These are phyloP conservation scores for Beauveria pseudobassiana DNA, from an alignment of 2,329 filamentous ascomycete genomes.

Conservation along the genomic window DNA sequence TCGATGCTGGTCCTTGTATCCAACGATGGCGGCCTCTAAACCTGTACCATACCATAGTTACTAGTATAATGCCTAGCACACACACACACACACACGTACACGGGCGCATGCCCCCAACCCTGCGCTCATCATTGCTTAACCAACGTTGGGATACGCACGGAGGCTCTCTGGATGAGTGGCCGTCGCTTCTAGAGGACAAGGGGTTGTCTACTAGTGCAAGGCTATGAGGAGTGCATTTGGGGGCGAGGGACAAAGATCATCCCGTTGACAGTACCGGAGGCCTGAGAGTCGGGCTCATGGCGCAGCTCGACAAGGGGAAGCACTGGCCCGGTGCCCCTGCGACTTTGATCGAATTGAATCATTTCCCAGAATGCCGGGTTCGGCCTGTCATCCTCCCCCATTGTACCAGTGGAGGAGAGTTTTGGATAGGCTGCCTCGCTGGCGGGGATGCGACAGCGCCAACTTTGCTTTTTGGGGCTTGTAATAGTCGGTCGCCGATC, in stretches of 20 bases:
- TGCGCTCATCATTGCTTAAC: background rate
- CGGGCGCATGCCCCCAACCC: background rate
- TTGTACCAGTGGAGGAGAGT: background rate
- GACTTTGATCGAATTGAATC: constrained; percentile 3
- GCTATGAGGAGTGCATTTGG: constrained; percentile 1
- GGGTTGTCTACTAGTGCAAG: background rate
- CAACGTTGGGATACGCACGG: background rate
- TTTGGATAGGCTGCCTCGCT: background rate
- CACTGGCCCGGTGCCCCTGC: background rate
- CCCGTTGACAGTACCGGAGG: background rate
- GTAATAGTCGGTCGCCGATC: background rate
- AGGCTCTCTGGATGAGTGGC: background rate
- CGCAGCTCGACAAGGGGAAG: background rate
- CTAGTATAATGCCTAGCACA: background rate
- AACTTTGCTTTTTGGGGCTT: constrained; percentile 2
- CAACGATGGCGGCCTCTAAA: background rate
- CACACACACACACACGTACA: background rate
- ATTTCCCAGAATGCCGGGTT: constrained; percentile 7
- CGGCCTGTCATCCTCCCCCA: background rate
- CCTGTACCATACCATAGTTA: too few relatives aligned
- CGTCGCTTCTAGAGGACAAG: background rate
- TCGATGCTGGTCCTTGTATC: background rate
- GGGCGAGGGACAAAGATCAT: constrained; percentile 4
- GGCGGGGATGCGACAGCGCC: constrained; percentile 4
- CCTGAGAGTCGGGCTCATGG: background rate